Base-by-base conservation (phyloP, 257 asterid species). In the Solanum acaule region DNA sequence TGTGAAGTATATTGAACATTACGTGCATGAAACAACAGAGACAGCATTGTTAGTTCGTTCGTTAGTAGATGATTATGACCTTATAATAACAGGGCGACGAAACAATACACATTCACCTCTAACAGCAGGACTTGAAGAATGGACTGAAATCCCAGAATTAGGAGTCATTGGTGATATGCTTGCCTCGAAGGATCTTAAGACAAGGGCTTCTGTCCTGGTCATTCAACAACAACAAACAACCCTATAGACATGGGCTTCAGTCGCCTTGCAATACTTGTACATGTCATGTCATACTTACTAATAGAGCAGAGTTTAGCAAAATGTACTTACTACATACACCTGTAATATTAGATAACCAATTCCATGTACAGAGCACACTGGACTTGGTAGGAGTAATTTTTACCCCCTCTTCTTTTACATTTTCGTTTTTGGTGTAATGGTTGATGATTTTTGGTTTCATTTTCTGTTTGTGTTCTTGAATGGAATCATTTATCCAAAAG, bases 81-180 rank as follows among this genome's bases (percentile, higher is more conserved):
- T 89, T 61, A 86, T 89, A 31, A 33, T 89, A 63, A 89, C 86
- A 10, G 91, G 91, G 68, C 67, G 88, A 89, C 63, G 90, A 15
- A 75, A 87, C 44, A 87, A 89, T 8, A 23, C 34, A 4, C 56
- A 84, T 67, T 82, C 71, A 49, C 33, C 90, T 11, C 68, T 83
- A 70, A 89, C 88, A n/a, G 3, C 31, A 42, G 91, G 90, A 6
- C 85, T 89, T 42, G 86, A 87, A 34, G 90, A 87, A 22, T 89
- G 91, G 91, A 87, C 90, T 49, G 90, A 89, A 10, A 71, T 89
- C 84, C 91, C 88, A 59, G 91, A 89, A 88, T 33, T 89, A 29
- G 91, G 90, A 8, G 25, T 76, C 77, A 46, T 89, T 61, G 88
- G 91, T 15, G 91, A 89, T 65, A 72, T 87, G 56, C 88, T 89